Base-by-base conservation (phyloP, 1,284 basidiomycete genomes). In the Cerioporus squamosus region DNA sequence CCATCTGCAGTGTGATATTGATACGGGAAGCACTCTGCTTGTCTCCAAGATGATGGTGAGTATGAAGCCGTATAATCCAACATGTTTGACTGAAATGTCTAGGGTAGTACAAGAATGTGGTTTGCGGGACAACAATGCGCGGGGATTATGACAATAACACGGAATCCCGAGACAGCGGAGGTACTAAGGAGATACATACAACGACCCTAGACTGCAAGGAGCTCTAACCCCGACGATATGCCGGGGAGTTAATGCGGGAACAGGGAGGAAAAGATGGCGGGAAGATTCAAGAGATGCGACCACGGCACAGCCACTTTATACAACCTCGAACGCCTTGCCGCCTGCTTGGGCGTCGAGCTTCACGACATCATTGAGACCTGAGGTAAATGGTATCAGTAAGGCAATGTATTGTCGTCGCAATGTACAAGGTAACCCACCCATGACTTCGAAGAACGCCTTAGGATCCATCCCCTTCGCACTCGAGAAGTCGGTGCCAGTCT, bases 381-480 rank as follows among this genome's bases (percentile, higher is more conserved):
- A 42, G 36, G 47, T 47, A 1, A 53, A 20, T 43, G 8, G 26
- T 8, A 33, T 14, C 23, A 31, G 29, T 8, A 24, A 12, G 15
- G 15, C 2, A 15, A 2, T 36, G 12, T 17, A 5, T 17, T 36
- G 14, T 5, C 3, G 5, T 2, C 1, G 9, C 12, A 24, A 22
- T 10, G 43, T 38, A 6, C 4, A 26, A 44, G 38, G 15, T 65
- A 17, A 33, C 77, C 15, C 64, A 78, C 79, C 88, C 86, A 90
- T 88, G 53, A 89, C 85, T 68, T 87, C 82, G 72, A 91, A 90
- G 79, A 91, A 90, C 54, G 81, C 78, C 68, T 86, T 87, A 22
- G 88, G 88, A 65, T 88, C 88, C 88, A 91, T 91, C 17, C 89
- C 88, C 72, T 84, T 79, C 0, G 88, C 85, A 23, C 84, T 83